These are phyloP conservation scores for Fusarium illudens DNA, from an alignment of 2,329 filamentous ascomycete species.

Conservation along the genomic window DNA sequence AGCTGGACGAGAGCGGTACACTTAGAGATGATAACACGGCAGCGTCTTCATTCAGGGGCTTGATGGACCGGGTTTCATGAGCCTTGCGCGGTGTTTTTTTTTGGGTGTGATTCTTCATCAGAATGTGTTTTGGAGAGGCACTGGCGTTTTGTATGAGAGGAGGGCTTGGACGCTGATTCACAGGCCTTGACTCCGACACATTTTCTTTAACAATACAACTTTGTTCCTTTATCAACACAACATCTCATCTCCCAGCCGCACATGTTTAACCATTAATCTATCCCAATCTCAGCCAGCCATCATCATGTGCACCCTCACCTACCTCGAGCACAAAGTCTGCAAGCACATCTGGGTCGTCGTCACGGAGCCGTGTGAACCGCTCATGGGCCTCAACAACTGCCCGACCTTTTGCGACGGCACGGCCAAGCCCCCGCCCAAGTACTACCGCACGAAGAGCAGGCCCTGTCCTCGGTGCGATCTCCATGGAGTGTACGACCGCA, in stretches of 20 bases:
- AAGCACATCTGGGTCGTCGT: slow-evolving; percentile 62
- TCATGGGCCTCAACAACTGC: slow-evolving; percentile 61
- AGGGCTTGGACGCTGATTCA: slow-evolving; percentile 9
- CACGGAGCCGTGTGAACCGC: slow-evolving; percentile 56
- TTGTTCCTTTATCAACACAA: background rate
- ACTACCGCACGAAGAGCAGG: slow-evolving; percentile 48
- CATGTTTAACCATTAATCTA: no score
- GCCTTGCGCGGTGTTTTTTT: slow-evolving; percentile 15
- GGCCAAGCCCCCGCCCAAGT: slow-evolving; percentile 48
- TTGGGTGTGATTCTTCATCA: background rate
- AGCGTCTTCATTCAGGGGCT: slow-evolving; percentile 43
- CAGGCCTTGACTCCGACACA: slow-evolving; percentile 5
- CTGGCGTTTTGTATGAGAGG: slow-evolving; percentile 9
- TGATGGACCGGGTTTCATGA: slow-evolving; percentile 10
- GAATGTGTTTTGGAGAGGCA: slow-evolving; percentile 1
- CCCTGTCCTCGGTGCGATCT: slow-evolving; percentile 55
- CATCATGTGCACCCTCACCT: slow-evolving; percentile 59
- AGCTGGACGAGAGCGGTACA: slow-evolving; percentile 43
- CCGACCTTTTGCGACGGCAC: slow-evolving; percentile 51
- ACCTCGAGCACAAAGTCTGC: slow-evolving; percentile 60
- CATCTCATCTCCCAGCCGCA: background rate
- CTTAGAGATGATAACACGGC: slow-evolving; percentile 41
- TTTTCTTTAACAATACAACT: background rate
- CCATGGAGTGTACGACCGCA: slow-evolving; percentile 56
- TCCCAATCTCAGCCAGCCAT: background rate